Evolutionary conservation across 441 rosid species (phyloP).

Genomic region (Lepidium campestre): DNA sequence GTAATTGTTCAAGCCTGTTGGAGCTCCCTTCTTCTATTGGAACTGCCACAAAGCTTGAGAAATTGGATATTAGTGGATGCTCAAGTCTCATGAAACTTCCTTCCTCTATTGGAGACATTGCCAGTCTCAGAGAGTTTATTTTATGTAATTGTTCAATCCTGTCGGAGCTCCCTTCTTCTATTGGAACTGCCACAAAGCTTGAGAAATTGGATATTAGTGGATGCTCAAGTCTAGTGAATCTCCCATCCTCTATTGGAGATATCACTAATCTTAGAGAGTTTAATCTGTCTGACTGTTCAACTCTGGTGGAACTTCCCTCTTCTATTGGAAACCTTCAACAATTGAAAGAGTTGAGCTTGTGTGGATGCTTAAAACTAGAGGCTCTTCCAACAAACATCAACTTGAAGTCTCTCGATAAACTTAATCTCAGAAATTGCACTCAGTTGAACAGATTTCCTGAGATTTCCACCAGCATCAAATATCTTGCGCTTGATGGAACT

Average conservation of each 20-base stretch:
- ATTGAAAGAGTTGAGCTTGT: accelerated
- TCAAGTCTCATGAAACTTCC: background rate
- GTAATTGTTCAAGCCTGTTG: background rate
- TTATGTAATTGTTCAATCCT: background rate
- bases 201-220: accelerated
- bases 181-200: background rate
- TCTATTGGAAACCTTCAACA: background rate
- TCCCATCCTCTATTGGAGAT: background rate
- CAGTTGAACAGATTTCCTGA: constrained; percentile 3
- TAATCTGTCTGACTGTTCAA: background rate
- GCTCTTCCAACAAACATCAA: background rate
- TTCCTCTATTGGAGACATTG: background rate
- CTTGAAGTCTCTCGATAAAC: background rate
- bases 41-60: too few species aligned
- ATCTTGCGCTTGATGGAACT: background rate
- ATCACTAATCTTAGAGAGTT: accelerated
- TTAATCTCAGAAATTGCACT: background rate
- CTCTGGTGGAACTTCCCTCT: background rate
- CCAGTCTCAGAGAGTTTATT: too few species aligned
- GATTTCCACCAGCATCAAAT: background rate
- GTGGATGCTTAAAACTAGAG: background rate
- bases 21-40: background rate
- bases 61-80: too few species aligned
- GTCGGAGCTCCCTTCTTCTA: background rate
- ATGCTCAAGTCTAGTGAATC: background rate